Percentiles rank a stretch among this genome's conserved stretches.
Conservation (phyloP, 495 filamentous ascomycete species). For the Aspergillus homomorphus region DNA sequence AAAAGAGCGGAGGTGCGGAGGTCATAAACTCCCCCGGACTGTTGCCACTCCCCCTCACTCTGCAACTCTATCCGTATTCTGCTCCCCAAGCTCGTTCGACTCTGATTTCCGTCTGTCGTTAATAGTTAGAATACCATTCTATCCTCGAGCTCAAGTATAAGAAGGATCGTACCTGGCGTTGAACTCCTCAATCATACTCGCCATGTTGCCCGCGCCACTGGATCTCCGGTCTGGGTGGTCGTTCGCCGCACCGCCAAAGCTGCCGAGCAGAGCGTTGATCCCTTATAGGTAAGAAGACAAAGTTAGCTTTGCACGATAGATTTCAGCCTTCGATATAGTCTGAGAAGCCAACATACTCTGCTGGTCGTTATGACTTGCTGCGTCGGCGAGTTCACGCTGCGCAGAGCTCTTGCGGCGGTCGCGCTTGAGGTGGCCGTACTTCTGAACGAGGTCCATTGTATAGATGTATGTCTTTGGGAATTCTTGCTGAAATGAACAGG, state of each 20-base stretch:
- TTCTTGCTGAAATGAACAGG: neutral
- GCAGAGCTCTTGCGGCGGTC: neutral
- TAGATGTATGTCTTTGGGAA: neutral
- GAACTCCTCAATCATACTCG: constrained; percentile 5
- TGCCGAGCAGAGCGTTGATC: constrained; percentile 8
- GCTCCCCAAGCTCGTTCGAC: no score
- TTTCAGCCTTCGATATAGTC: neutral
- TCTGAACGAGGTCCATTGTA: constrained; percentile 15
- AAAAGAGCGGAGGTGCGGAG: no score
- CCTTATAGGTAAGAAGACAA: neutral
- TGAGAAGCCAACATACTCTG: neutral
- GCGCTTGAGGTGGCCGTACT: constrained; percentile 11
- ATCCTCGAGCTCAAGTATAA: no score
- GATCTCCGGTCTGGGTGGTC: constrained; percentile 14
- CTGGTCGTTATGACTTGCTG: neutral
- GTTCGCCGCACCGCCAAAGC: constrained; percentile 7
- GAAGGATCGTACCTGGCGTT: neutral
- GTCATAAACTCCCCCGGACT: no score
- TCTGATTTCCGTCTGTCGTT: no score
- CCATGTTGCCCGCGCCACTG: constrained; percentile 13
- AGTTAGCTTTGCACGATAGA: no score
- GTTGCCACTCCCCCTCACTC: no score
- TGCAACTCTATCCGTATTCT: no score
- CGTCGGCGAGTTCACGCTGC: constrained; percentile 1
- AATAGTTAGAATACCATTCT: no score